Evolutionary conservation across 2,329 filamentous ascomycete species (phyloP).

Genomic region (Zymoseptoria tritici): DNA sequence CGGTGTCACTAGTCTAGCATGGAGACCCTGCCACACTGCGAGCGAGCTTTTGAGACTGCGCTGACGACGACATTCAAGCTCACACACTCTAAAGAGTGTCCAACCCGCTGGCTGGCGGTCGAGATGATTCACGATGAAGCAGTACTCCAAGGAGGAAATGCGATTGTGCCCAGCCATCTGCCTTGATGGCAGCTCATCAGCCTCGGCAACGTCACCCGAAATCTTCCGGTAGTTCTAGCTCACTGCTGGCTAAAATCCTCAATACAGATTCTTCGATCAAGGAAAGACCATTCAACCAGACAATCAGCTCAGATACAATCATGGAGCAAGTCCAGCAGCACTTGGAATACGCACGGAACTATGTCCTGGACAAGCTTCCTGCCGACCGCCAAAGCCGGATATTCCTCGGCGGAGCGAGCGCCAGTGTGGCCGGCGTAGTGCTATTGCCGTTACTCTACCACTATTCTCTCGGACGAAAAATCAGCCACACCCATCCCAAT

Average conservation of each 20-base stretch:
- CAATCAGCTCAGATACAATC: neutral
- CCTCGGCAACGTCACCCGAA: neutral
- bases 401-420: slow-evolving; percentile 10
- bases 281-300: neutral
- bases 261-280: neutral
- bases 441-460: slow-evolving; percentile 13
- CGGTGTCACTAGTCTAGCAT: too few relatives aligned
- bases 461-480: slow-evolving; percentile 14
- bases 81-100: too few relatives aligned
- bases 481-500: slow-evolving; percentile 13
- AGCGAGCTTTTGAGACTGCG: too few relatives aligned
- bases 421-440: slow-evolving; percentile 12
- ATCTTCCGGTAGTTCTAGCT: neutral
- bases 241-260: neutral
- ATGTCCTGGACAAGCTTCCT: slow-evolving; percentile 7
- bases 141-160: too few relatives aligned
- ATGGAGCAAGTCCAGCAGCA: slow-evolving; percentile 10
- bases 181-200: neutral
- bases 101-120: neutral
- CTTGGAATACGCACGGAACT: slow-evolving; percentile 4
- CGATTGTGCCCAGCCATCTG: too few relatives aligned
- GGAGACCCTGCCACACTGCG: too few relatives aligned
- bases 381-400: slow-evolving; percentile 14
- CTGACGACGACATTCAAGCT: too few relatives aligned
- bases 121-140: neutral